These are phyloP conservation scores for Mycena latifolia DNA, from an alignment of 768 basidiomycete genomes.

Conservation along the genomic window DNA sequence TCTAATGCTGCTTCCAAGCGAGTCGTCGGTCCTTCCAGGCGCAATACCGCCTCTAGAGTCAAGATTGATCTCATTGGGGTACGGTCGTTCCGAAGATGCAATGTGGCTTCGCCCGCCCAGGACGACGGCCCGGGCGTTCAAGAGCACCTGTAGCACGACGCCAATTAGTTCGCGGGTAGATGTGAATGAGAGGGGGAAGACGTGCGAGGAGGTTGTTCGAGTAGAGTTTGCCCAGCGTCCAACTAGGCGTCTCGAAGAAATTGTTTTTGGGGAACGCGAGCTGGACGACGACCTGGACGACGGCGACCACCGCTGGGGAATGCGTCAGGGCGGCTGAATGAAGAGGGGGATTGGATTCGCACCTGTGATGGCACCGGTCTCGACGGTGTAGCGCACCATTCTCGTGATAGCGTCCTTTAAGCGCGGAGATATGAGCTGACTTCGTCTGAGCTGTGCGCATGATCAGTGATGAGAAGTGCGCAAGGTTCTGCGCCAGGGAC, in stretches of 20 bases:
- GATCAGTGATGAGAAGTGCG: not conserved
- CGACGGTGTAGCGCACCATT: constrained; percentile 50
- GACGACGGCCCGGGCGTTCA: constrained; percentile 17
- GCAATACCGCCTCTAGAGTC: not conserved
- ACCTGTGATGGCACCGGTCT: constrained; percentile 52
- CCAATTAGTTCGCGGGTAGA: no score
- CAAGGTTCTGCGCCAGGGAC: constrained; percentile 8
- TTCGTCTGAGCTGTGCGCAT: constrained; percentile 30
- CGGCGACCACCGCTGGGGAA: constrained; percentile 44
- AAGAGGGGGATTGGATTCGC: not conserved
- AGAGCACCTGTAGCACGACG: no score
- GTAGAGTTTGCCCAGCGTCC: constrained; percentile 51
- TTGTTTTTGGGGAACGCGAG: constrained; percentile 31
- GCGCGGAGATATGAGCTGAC: not conserved
- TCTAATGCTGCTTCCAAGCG: no score
- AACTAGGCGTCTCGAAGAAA: constrained; percentile 49
- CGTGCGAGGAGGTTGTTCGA: constrained; percentile 38
- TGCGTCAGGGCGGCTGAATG: not conserved
- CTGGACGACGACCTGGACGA: constrained; percentile 45
- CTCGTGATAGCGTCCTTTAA: constrained; percentile 41
- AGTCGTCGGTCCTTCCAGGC: no score
- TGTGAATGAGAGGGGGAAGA: not conserved
- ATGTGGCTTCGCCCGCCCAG: constrained; percentile 17
- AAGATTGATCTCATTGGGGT: constrained; percentile 17
- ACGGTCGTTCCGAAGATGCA: not conserved